Evolutionary conservation across 164 flowering plant species (phyloP).

Genomic region (Stephania japonica): DNA sequence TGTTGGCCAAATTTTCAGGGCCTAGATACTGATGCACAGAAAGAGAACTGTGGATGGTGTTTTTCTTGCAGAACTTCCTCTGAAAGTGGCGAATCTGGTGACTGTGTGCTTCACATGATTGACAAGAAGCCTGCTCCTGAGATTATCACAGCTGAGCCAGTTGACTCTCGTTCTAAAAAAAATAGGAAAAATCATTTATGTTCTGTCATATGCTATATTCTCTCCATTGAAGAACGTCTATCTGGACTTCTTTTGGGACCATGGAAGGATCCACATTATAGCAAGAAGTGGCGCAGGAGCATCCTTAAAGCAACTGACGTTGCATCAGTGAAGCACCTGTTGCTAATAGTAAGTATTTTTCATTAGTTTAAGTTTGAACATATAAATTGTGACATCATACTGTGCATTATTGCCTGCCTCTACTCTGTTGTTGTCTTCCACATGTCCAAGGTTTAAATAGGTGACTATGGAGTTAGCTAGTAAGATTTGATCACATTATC

Average conservation of each 20-base stretch:
- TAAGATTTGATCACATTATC: neutral
- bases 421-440: neutral
- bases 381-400: neutral
- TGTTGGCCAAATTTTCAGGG: slow-evolving; percentile 47
- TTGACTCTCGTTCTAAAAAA: slow-evolving; percentile 29
- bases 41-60: slow-evolving; percentile 98
- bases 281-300: slow-evolving; percentile 52
- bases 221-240: slow-evolving; percentile 68
- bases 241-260: slow-evolving; percentile 86
- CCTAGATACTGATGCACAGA: slow-evolving; percentile 25
- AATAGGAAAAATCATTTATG: slow-evolving; percentile 48
- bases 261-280: slow-evolving; percentile 66
- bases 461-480: neutral
- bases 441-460: neutral
- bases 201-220: slow-evolving; percentile 43
- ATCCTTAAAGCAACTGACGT: slow-evolving; percentile 47
- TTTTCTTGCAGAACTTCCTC: slow-evolving; percentile 55
- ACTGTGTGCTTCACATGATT: slow-evolving; percentile 54
- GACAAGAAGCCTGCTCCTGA: slow-evolving; percentile 27
- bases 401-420: neutral
- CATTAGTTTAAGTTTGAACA: slow-evolving; percentile 1
- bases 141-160: slow-evolving; percentile 25
- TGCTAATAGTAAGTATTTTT: slow-evolving; percentile 51
- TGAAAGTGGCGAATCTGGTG: slow-evolving; percentile 34
- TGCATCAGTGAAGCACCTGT: slow-evolving; percentile 41